Conservation (phyloP, 176 grass and related monocot genomes). For the Dactylis glomerata region DNA sequence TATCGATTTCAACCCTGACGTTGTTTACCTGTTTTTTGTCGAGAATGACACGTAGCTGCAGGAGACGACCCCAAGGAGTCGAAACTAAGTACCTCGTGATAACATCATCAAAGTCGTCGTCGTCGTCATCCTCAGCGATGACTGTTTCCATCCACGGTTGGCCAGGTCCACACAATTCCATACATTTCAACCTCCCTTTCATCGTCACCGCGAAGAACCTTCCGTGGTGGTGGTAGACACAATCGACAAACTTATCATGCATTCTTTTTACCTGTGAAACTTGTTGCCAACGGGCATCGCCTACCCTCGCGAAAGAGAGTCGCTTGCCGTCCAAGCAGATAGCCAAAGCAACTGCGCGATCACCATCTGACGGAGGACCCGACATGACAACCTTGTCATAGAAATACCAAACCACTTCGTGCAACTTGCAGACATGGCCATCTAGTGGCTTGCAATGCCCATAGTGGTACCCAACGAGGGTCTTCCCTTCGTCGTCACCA, state of each 20-base stretch:
- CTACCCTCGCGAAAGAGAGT: neutral
- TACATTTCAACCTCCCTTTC: neutral
- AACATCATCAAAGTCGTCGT: neutral
- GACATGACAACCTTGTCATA: neutral
- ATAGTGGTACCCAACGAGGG: neutral
- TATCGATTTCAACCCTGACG: neutral
- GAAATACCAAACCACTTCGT: neutral
- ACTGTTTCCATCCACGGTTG: neutral
- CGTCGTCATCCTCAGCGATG: neutral
- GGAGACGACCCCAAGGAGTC: neutral
- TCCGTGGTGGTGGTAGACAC: neutral
- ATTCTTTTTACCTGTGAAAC: neutral
- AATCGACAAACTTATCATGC: neutral
- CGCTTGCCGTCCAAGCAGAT: neutral
- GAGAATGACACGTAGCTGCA: neutral
- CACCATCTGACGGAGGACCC: neutral
- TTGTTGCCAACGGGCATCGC: neutral
- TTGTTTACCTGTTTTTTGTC: neutral
- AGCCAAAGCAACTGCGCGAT: neutral
- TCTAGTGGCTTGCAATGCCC: neutral
- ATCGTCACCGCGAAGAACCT: neutral
- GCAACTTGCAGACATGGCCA: no score
- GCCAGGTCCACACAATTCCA: neutral
- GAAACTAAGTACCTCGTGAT: neutral
- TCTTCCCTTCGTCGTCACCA: neutral